Conservation (phyloP, 2,329 filamentous ascomycete species). For the Botrytis paeoniae region DNA sequence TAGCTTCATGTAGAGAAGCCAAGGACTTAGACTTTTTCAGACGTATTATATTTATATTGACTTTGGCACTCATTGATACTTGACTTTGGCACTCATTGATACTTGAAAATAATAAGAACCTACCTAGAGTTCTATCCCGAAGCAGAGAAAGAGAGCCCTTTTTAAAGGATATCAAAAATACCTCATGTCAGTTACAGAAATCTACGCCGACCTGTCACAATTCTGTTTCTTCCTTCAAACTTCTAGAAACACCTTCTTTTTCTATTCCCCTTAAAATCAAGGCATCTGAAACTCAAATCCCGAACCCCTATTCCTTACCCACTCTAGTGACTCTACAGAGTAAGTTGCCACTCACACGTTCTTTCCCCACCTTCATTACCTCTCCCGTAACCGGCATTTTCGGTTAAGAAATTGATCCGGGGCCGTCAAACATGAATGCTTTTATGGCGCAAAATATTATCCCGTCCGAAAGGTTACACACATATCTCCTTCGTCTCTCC, state of each 20-base stretch:
- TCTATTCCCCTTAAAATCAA: not conserved
- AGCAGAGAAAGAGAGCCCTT: not conserved
- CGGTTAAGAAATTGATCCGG: not conserved
- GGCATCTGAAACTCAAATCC: not conserved
- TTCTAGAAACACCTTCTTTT: not conserved
- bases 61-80: not conserved
- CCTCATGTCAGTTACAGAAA: not conserved
- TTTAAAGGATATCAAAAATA: not conserved
- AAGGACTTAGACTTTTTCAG: not conserved
- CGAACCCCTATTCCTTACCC: conserved; percentile 3
- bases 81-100: not conserved
- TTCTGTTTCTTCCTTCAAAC: not conserved
- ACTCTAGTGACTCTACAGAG: not conserved
- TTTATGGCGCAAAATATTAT: not conserved
- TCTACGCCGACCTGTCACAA: not conserved
- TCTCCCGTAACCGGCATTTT: not conserved
- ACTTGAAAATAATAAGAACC: not conserved
- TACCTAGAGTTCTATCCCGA: not conserved
- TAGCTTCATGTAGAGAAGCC: not conserved
- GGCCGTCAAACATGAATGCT: not conserved
- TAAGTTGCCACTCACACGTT: not conserved
- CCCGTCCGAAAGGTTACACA: not conserved
- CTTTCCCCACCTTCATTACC: not conserved
- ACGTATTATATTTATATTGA: not conserved
- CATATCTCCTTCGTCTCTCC: not conserved